Evolutionary conservation across 495 filamentous ascomycete genomes (phyloP).

Genomic region (Cryomyces antarcticus): DNA sequence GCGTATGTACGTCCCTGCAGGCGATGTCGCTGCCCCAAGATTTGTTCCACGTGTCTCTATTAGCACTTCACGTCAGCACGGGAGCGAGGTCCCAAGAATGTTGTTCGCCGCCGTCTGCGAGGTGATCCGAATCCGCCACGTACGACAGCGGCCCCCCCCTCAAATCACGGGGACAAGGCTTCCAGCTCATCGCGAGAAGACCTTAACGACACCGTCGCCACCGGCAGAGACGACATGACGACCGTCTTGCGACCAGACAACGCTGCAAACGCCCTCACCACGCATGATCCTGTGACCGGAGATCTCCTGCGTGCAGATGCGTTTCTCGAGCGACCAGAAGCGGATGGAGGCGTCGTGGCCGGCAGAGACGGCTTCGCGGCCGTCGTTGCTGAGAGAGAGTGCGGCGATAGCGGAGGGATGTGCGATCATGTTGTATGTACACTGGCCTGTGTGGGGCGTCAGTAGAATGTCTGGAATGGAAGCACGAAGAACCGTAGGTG

Average conservation of each 20-base stretch:
- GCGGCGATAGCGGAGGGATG: slow-evolving; percentile 83
- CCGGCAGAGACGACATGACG: slow-evolving; percentile 86
- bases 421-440: slow-evolving; percentile 94
- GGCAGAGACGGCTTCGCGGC: slow-evolving; percentile 81
- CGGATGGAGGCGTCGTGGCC: slow-evolving; percentile 87
- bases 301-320: slow-evolving; percentile 82
- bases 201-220: slow-evolving; percentile 93
- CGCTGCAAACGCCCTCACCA: slow-evolving; percentile 80
- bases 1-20: too few relatives aligned
- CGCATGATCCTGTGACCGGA: slow-evolving; percentile 79
- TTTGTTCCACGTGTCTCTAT: too few relatives aligned
- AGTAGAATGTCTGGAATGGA: background rate
- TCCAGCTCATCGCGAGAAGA: slow-evolving; percentile 72
- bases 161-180: too few relatives aligned
- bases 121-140: too few relatives aligned
- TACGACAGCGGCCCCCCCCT: too few relatives aligned
- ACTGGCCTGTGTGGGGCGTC: slow-evolving; percentile 78
- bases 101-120: too few relatives aligned
- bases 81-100: too few relatives aligned
- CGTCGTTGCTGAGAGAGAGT: slow-evolving; percentile 77
- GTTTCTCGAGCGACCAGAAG: slow-evolving; percentile 95
- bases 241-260: slow-evolving; percentile 87
- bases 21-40: too few relatives aligned
- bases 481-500: background rate
- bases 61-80: too few relatives aligned